Conservation (phyloP, 768 basidiomycete genomes). For the Suillus variegatus region DNA sequence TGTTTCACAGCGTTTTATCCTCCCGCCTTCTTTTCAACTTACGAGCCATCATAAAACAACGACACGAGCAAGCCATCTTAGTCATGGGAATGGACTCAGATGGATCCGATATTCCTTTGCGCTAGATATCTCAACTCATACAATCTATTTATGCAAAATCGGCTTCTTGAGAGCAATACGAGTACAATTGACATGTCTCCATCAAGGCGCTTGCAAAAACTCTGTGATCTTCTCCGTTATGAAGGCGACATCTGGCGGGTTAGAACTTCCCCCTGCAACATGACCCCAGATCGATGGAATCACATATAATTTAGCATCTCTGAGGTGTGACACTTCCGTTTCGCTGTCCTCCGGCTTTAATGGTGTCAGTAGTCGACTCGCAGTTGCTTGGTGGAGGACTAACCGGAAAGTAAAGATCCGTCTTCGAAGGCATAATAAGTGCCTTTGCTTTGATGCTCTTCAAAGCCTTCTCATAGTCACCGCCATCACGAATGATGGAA, state of each 20-base stretch:
- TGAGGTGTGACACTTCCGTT: conserved; percentile 45
- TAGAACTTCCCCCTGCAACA: conserved; percentile 49
- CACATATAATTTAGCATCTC: conserved; percentile 47
- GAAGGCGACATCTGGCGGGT: conserved; percentile 41
- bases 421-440: conserved; percentile 61
- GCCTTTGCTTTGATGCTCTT: conserved; percentile 50
- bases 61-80: not conserved
- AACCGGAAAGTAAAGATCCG: conserved; percentile 62
- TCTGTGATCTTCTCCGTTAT: conserved; percentile 40
- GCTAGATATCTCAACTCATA: not conserved
- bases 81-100: too few relatives aligned
- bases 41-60: not conserved
- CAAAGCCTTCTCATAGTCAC: conserved; percentile 44
- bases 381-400: not conserved
- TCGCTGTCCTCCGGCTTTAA: conserved; percentile 56
- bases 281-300: conserved; percentile 63
- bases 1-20: not conserved
- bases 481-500: conserved; percentile 45
- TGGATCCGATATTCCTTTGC: not conserved
- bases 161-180: not conserved
- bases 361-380: conserved; percentile 1
- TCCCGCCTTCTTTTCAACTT: not conserved
- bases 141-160: not conserved
- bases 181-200: not conserved
- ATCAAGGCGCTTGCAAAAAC: conserved; percentile 39